These are phyloP conservation scores for Penicillium paneum DNA, from an alignment of 2,329 filamentous ascomycete genomes.

Conservation along the genomic window DNA sequence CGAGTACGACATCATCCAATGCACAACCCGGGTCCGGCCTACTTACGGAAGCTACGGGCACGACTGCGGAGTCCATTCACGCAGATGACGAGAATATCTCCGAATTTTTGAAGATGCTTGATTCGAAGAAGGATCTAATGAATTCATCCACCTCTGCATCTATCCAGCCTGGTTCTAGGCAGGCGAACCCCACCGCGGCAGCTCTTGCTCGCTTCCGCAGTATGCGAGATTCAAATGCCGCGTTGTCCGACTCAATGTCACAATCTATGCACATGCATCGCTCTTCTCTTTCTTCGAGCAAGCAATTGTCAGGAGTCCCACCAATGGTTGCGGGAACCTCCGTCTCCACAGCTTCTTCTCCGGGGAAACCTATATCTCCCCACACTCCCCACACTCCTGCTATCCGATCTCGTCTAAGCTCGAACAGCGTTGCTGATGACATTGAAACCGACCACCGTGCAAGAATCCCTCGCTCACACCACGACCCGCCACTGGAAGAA, in stretches of 20 bases:
- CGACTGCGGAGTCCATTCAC: slow-evolving; percentile 62
- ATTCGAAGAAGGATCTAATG: slow-evolving; percentile 83
- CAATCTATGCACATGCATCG: slow-evolving; percentile 82
- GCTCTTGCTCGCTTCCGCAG: slow-evolving; percentile 81
- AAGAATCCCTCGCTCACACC: slow-evolving; percentile 29
- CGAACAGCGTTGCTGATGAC: slow-evolving; percentile 79
- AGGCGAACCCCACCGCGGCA: slow-evolving; percentile 73
- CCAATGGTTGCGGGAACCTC: slow-evolving; percentile 63
- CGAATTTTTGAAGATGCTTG: slow-evolving; percentile 85
- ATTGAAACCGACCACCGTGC: slow-evolving; percentile 40
- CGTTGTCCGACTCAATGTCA: slow-evolving; percentile 87
- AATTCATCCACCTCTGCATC: slow-evolving; percentile 55
- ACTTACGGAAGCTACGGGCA: slow-evolving; percentile 66
- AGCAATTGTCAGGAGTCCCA: slow-evolving; percentile 65
- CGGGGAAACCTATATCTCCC: slow-evolving; percentile 83
- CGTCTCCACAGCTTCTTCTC: slow-evolving; percentile 81
- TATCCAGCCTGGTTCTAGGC: slow-evolving; percentile 67
- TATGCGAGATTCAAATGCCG: slow-evolving; percentile 86
- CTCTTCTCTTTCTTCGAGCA: slow-evolving; percentile 73
- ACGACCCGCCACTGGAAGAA: slow-evolving; percentile 36
- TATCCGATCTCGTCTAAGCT: slow-evolving; percentile 87
- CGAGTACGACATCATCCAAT: slow-evolving; percentile 50
- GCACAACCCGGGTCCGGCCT: slow-evolving; percentile 72
- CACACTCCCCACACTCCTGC: slow-evolving; percentile 93
- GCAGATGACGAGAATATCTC: slow-evolving; percentile 91